Percentiles rank a stretch among this genome's conserved stretches.
Evolutionary conservation across 2,329 filamentous ascomycete genomes (phyloP).

Genomic region (Akanthomyces dipterigenus): DNA sequence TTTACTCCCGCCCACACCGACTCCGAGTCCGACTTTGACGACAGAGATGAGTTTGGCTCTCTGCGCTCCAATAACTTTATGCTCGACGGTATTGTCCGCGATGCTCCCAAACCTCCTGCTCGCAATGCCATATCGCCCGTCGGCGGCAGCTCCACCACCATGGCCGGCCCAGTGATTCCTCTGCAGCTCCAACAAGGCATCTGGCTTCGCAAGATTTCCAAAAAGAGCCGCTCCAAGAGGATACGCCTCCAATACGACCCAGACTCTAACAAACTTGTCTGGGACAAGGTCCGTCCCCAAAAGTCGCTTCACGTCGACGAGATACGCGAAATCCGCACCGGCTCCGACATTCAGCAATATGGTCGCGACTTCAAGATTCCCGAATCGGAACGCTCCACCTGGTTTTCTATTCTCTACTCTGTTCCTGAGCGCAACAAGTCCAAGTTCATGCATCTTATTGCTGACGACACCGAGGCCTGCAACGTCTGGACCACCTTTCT

Average conservation of each 20-base stretch:
- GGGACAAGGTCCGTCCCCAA: slow-evolving; percentile 70
- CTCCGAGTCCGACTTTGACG: slow-evolving; percentile 52
- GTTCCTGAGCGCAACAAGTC: slow-evolving; percentile 72
- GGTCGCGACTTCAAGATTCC: slow-evolving; percentile 73
- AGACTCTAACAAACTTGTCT: slow-evolving; percentile 78
- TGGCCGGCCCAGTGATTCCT: slow-evolving; percentile 67
- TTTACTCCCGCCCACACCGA: slow-evolving; percentile 36
- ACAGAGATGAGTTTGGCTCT: slow-evolving; percentile 36
- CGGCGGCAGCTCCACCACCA: slow-evolving; percentile 34
- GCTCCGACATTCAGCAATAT: slow-evolving; percentile 80
- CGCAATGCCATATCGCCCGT: slow-evolving; percentile 36
- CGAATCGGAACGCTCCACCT: slow-evolving; percentile 60
- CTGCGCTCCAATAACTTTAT: slow-evolving; percentile 32
- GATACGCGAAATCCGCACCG: slow-evolving; percentile 82
- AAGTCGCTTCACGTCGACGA: slow-evolving; percentile 94
- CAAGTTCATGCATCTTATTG: slow-evolving; percentile 84
- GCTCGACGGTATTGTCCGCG: slow-evolving; percentile 37
- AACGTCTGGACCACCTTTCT: slow-evolving; percentile 78
- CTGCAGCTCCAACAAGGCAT: slow-evolving; percentile 72
- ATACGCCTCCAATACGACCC: slow-evolving; percentile 69
- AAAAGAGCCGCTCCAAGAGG: slow-evolving; percentile 67
- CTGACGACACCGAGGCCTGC: slow-evolving; percentile 64
- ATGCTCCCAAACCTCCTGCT: slow-evolving; percentile 40
- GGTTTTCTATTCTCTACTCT: slow-evolving; percentile 87
- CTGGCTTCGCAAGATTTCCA: slow-evolving; percentile 73